Conservation (phyloP, 257 asterid species). For the Rehmannia glutinosa region DNA sequence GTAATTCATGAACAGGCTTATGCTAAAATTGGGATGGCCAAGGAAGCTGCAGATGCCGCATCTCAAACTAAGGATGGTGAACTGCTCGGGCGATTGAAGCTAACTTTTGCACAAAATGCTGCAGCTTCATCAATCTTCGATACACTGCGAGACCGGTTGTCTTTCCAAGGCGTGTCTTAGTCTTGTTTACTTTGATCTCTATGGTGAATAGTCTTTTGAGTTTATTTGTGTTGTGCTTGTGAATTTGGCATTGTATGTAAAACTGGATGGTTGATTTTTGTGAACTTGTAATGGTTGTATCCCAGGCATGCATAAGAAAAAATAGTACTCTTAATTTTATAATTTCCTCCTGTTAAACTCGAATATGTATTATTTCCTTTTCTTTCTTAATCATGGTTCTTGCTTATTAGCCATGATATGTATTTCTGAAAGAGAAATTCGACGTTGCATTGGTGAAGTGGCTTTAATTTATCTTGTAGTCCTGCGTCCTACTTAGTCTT, state of each 20-base stretch:
- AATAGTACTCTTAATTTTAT: neutral
- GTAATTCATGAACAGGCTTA: constrained; percentile 53
- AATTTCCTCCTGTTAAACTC: neutral
- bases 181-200: neutral
- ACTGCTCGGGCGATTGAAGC: constrained; percentile 68
- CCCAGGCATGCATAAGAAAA: neutral
- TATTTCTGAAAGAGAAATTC: neutral
- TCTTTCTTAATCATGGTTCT: neutral
- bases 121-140: constrained; percentile 69
- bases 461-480: neutral
- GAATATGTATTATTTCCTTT: neutral
- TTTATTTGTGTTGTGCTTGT: constrained; percentile 6
- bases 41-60: constrained; percentile 96
- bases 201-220: neutral
- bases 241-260: neutral
- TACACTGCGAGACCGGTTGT: constrained; percentile 71
- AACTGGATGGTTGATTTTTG: neutral
- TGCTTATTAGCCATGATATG: neutral
- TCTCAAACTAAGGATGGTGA: constrained; percentile 90
- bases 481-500: too few relatives aligned
- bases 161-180: constrained; percentile 74
- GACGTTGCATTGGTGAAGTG: neutral
- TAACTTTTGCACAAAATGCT: constrained; percentile 63
- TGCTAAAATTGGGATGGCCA: constrained; percentile 88
- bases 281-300: neutral